Percentiles rank a stretch among this genome's conserved stretches.
These are phyloP conservation scores for Phytophthora meadii DNA, from an alignment of 352 stramenopile genomes.

Conservation along the genomic window DNA sequence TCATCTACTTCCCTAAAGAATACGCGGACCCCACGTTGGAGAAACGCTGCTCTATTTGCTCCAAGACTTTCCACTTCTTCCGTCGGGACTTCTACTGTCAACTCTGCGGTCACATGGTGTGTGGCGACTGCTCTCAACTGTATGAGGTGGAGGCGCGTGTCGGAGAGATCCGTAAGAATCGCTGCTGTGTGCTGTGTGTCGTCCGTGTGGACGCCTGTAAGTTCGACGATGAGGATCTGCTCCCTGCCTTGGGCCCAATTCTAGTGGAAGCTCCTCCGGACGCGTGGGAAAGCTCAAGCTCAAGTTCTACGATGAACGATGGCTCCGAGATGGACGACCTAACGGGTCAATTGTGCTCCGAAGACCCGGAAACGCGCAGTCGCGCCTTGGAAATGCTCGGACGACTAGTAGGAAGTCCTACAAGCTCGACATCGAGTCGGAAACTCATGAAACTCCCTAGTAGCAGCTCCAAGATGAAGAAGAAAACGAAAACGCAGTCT, in stretches of 20 bases:
- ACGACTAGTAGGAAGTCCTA: slow-evolving; percentile 36
- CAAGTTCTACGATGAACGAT: slow-evolving; percentile 31
- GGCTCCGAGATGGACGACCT: slow-evolving; percentile 42
- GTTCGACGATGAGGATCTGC: slow-evolving; percentile 59
- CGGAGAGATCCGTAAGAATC: slow-evolving; percentile 54
- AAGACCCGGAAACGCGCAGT: slow-evolving; percentile 49
- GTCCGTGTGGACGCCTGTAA: slow-evolving; percentile 55
- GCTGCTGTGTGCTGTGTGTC: slow-evolving; percentile 55
- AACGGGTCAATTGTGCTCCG: slow-evolving; percentile 47
- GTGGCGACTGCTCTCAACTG: slow-evolving; percentile 48
- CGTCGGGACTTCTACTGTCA: slow-evolving; percentile 58
- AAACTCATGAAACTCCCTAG: slow-evolving; percentile 30
- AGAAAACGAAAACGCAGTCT: slow-evolving; percentile 36
- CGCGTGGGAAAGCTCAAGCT: slow-evolving; percentile 38
- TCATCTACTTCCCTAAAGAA: slow-evolving; percentile 59
- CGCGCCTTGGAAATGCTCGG: slow-evolving; percentile 53
- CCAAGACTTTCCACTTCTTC: slow-evolving; percentile 51
- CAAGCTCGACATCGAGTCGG: slow-evolving; percentile 18
- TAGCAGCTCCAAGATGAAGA: slow-evolving; percentile 15
- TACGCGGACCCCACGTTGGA: slow-evolving; percentile 31
- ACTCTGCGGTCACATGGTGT: slow-evolving; percentile 58
- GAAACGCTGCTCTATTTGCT: slow-evolving; percentile 53
- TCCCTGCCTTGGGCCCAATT: slow-evolving; percentile 42
- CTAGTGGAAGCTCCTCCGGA: slow-evolving; percentile 47
- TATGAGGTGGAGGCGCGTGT: slow-evolving; percentile 57